These are phyloP conservation scores for Arthrobotrys musiformis DNA, from an alignment of 2,329 filamentous ascomycete genomes.

Conservation along the genomic window DNA sequence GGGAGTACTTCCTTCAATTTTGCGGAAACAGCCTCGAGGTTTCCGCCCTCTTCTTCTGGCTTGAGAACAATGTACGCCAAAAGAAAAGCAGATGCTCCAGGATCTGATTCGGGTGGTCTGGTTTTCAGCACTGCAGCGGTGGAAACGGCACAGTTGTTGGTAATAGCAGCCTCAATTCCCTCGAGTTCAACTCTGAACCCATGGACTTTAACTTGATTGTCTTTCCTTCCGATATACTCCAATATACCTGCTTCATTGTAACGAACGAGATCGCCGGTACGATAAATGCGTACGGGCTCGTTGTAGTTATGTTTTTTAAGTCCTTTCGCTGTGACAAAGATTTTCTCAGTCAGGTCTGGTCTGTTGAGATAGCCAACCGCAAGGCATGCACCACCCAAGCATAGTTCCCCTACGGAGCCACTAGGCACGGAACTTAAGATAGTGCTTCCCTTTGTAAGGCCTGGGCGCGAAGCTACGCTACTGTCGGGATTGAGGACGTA, in stretches of 20 bases:
- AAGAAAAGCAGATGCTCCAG: not conserved
- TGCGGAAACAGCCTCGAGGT: not conserved
- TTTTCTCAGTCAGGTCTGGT: slow-evolving; percentile 50
- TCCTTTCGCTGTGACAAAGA: slow-evolving; percentile 59
- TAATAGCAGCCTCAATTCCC: slow-evolving; percentile 63
- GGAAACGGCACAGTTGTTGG: not conserved
- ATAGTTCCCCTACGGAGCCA: slow-evolving; percentile 65
- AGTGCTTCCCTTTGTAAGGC: no score
- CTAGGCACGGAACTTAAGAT: slow-evolving; percentile 63
- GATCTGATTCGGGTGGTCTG: not conserved
- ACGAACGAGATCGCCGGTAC: slow-evolving; percentile 63
- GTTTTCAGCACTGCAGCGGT: not conserved
- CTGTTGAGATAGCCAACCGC: slow-evolving; percentile 62
- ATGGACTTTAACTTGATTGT: slow-evolving; percentile 66
- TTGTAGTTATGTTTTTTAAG: slow-evolving; percentile 55
- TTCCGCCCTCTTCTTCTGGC: not conserved
- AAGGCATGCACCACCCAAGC: slow-evolving; percentile 63
- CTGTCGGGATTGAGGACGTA: slow-evolving; percentile 64
- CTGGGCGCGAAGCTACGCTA: no score
- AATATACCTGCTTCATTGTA: slow-evolving; percentile 62
- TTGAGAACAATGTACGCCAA: slow-evolving; percentile 10
- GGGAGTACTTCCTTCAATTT: slow-evolving; percentile 1
- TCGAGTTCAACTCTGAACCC: slow-evolving; percentile 66
- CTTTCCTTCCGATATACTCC: slow-evolving; percentile 63
- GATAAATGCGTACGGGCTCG: slow-evolving; percentile 60